phyloP scores from a whole-genome alignment of 192 early-diverging fungal species.

The Spizellomyces punctatus region DNA sequence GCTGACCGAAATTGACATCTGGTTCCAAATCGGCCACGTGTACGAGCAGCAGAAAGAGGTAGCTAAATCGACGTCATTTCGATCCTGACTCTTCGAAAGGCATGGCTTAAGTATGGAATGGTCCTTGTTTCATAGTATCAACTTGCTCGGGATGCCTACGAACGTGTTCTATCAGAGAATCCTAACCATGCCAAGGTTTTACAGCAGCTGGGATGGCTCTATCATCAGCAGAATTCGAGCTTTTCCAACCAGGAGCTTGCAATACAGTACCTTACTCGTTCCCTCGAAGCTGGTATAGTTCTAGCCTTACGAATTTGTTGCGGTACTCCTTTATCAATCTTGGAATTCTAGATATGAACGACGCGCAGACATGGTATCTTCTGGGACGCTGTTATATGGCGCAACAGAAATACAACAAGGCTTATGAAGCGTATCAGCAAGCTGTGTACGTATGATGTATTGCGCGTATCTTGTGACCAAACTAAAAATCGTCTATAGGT shows the following conservation, averaged over 20 bases:
- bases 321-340: not conserved
- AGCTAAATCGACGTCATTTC: slow-evolving; percentile 13
- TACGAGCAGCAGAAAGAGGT: slow-evolving; percentile 94
- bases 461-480: not conserved
- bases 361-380: slow-evolving; percentile 94
- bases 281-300: slow-evolving; percentile 70
- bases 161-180: slow-evolving; percentile 83
- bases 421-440: slow-evolving; percentile 97
- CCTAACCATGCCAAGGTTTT: slow-evolving; percentile 94
- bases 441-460: slow-evolving; percentile 64
- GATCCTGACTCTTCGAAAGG: too few relatives aligned
- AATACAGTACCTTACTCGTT: slow-evolving; percentile 77
- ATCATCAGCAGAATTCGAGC: slow-evolving; percentile 80
- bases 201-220: slow-evolving; percentile 97
- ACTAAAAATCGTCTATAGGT: slow-evolving; percentile 21
- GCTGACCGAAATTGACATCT: slow-evolving; percentile 92
- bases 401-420: slow-evolving; percentile 90
- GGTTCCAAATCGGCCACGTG: slow-evolving; percentile 98
- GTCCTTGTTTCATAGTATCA: slow-evolving; percentile 32
- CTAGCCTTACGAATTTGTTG: not conserved
- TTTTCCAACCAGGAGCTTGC: slow-evolving; percentile 87
- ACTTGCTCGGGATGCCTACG: slow-evolving; percentile 87
- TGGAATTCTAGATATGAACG: slow-evolving; percentile 64
- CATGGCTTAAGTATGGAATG: too few relatives aligned
- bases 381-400: slow-evolving; percentile 97